A percentile compares a stretch with the other conserved stretches of the same genome.
These are phyloP conservation scores for Backusella morwellensis DNA, from an alignment of 192 early-diverging fungal genomes.

Conservation along the genomic window DNA sequence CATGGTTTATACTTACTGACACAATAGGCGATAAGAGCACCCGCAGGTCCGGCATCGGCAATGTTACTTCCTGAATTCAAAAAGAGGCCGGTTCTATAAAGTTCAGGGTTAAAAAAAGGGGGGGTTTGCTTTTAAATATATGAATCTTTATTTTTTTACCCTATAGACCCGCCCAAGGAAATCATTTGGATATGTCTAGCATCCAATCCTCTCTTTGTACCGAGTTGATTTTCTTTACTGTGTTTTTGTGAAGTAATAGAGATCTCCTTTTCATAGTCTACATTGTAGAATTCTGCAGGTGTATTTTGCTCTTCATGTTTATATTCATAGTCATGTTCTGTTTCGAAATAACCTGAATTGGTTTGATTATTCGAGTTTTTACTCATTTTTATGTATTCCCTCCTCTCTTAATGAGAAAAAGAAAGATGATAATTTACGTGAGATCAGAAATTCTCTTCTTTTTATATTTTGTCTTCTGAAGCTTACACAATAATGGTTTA, in stretches of 20 bases:
- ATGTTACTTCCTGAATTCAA: constrained; percentile 70
- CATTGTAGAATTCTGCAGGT: not conserved
- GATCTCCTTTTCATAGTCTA: not conserved
- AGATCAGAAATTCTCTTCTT: no score
- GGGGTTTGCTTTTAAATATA: not conserved
- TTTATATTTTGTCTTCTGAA: no score
- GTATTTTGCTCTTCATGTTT: not conserved
- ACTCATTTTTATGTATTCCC: no score
- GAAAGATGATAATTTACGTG: not conserved
- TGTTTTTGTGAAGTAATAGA: not conserved
- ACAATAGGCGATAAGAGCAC: constrained; percentile 64
- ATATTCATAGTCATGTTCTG: not conserved
- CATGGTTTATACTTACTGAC: constrained; percentile 22
- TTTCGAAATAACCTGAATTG: not conserved
- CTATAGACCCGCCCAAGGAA: constrained; percentile 30
- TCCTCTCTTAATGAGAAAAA: not conserved
- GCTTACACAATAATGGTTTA: no score
- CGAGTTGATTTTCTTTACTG: not conserved
- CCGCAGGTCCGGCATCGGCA: constrained; percentile 64
- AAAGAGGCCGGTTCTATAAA: constrained; percentile 64
- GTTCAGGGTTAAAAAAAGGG: not conserved
- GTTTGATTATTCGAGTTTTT: not conserved
- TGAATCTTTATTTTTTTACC: not conserved
- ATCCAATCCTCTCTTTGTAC: constrained; percentile 17
- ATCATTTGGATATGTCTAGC: constrained; percentile 37